Evolutionary conservation across 2,329 filamentous ascomycete species (phyloP).

Genomic region (Arachnomyces sp.): DNA sequence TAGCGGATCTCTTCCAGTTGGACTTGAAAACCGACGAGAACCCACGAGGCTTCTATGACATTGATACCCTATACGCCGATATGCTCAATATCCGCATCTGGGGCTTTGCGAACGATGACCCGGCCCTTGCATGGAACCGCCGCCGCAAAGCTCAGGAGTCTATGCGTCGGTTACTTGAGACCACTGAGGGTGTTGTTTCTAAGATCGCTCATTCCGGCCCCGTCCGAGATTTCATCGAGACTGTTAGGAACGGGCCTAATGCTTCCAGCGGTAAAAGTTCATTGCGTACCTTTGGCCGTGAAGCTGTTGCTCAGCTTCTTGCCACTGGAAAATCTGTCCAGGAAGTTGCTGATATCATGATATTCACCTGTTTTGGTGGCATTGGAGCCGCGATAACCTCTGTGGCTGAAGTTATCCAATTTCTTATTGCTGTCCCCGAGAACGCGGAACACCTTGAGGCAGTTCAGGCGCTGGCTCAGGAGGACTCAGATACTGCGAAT

Average conservation of each 20-base stretch:
- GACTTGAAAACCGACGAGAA: slow-evolving; percentile 22
- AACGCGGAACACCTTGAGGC: slow-evolving; percentile 38
- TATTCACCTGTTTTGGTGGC: slow-evolving; percentile 31
- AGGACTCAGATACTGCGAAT: slow-evolving; percentile 26
- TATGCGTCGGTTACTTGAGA: slow-evolving; percentile 29
- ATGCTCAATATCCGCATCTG: slow-evolving; percentile 41
- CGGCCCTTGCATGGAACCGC: slow-evolving; percentile 41
- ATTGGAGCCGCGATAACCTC: slow-evolving; percentile 33
- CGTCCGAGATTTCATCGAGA: slow-evolving; percentile 26
- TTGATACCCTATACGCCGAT: slow-evolving; percentile 47
- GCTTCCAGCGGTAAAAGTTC: slow-evolving; percentile 27
- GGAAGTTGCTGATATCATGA: slow-evolving; percentile 13
- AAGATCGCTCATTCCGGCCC: slow-evolving; percentile 22
- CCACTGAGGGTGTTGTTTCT: slow-evolving; percentile 35
- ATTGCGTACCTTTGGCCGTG: slow-evolving; percentile 33
- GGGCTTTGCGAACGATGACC: slow-evolving; percentile 43
- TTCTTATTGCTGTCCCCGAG: slow-evolving; percentile 33
- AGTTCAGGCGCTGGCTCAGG: slow-evolving; percentile 32
- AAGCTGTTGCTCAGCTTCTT: slow-evolving; percentile 33
- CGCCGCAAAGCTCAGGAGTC: slow-evolving; percentile 38
- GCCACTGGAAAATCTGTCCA: slow-evolving; percentile 11
- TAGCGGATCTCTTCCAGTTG: slow-evolving; percentile 19
- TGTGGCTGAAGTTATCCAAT: slow-evolving; percentile 39
- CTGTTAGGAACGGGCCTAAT: slow-evolving; percentile 21
- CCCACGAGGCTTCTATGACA: slow-evolving; percentile 33